These are phyloP conservation scores for Malania oleifera DNA, from an alignment of 164 flowering plant genomes.

Conservation along the genomic window DNA sequence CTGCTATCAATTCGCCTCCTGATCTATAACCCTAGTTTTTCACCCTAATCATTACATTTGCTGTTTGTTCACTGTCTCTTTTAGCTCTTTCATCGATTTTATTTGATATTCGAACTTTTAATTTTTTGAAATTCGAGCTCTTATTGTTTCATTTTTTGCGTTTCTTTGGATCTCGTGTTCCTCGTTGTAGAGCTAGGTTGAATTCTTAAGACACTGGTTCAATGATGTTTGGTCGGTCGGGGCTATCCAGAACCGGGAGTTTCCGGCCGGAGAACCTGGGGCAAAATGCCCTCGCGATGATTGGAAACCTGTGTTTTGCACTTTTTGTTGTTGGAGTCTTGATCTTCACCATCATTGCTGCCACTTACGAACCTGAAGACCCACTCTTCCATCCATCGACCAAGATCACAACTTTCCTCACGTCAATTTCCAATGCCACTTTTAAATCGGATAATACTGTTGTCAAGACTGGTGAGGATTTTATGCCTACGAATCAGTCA, in stretches of 20 bases:
- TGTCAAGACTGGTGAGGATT: slow-evolving; percentile 81
- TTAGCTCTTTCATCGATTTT: too few species aligned
- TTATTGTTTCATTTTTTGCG: too few species aligned
- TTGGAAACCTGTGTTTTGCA: slow-evolving; percentile 71
- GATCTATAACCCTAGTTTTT: too few species aligned
- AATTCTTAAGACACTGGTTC: too few species aligned
- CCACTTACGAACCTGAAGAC: slow-evolving; percentile 84
- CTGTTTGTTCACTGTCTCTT: too few species aligned
- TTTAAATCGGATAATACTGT: slow-evolving; percentile 62
- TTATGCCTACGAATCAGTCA: slow-evolving; percentile 54
- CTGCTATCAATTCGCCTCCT: too few species aligned
- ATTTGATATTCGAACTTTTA: too few species aligned
- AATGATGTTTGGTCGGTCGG: slow-evolving; percentile 56
- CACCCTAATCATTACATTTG: too few species aligned
- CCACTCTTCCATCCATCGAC: slow-evolving; percentile 80
- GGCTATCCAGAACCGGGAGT: slow-evolving; percentile 47
- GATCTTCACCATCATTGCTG: slow-evolving; percentile 82
- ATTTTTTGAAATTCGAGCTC: too few species aligned
- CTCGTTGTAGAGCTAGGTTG: too few species aligned
- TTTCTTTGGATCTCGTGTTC: too few species aligned
- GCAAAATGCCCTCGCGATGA: slow-evolving; percentile 60
- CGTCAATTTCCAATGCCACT: slow-evolving; percentile 75
- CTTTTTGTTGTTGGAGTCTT: slow-evolving; percentile 68
- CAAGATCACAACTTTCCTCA: slow-evolving; percentile 59
- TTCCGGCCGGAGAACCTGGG: slow-evolving; percentile 78